These are phyloP conservation scores for Melaleuca quinquenervia DNA, from an alignment of 345 rosid genomes.

Conservation along the genomic window DNA sequence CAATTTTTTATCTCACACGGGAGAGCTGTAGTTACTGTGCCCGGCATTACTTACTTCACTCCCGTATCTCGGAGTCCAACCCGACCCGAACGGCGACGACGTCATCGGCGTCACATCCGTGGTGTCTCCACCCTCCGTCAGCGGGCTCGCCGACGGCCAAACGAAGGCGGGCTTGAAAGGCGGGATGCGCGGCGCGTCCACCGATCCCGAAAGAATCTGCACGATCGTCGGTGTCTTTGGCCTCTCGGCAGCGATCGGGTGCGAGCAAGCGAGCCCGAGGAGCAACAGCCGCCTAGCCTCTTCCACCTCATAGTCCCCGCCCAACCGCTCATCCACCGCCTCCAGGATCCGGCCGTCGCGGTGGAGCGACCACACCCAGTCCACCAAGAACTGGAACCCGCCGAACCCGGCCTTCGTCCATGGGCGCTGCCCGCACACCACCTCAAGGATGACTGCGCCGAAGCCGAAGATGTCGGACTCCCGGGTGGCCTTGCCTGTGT, in stretches of 20 bases:
- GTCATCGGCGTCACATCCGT: conserved; percentile 15
- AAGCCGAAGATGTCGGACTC: conserved; percentile 55
- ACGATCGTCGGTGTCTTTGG: conserved; percentile 29
- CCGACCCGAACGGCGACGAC: conserved; percentile 11
- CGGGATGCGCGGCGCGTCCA: conserved; percentile 23
- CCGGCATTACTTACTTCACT: conserved; percentile 3
- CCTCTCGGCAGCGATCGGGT: conserved; percentile 38
- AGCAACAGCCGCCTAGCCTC: conserved; percentile 33
- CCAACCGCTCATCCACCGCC: conserved; percentile 35
- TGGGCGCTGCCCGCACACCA: conserved; percentile 44
- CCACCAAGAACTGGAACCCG: conserved; percentile 18
- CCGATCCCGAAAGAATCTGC: conserved; percentile 28
- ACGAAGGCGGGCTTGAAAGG: conserved; percentile 39
- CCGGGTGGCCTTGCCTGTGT: conserved; percentile 41
- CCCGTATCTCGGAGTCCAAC: conserved; percentile 20
- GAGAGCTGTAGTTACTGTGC: conserved; percentile 10
- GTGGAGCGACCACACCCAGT: conserved; percentile 53
- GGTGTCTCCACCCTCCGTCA: neutral
- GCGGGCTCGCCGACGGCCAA: conserved; percentile 16
- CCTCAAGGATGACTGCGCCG: conserved; percentile 45
- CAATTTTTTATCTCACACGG: neutral
- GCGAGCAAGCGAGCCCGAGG: conserved; percentile 41
- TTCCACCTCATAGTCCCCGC: conserved; percentile 11
- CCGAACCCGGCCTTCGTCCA: conserved; percentile 15
- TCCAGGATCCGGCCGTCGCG: conserved; percentile 33